A percentile compares a stretch with the other conserved stretches of the same genome.
Evolutionary conservation across 2,329 filamentous ascomycete species (phyloP).

Genomic region (Aquanectria penicillioides): DNA sequence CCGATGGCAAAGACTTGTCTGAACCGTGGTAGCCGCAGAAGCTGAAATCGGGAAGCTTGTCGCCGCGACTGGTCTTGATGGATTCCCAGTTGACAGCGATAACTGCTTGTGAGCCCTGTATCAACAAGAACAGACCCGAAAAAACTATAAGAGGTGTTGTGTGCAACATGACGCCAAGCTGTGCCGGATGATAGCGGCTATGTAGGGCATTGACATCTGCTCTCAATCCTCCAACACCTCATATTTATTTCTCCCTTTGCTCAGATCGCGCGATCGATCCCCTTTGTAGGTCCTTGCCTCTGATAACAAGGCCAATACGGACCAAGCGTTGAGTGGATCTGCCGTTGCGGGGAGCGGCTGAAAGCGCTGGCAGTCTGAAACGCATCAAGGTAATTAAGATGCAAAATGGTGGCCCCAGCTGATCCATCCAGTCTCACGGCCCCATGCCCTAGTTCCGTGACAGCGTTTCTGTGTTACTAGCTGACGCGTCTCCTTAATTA

Average conservation of each 20-base stretch:
- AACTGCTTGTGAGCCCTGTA: not conserved
- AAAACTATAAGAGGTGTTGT: not conserved
- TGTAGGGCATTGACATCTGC: not conserved
- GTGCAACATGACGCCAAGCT: not conserved
- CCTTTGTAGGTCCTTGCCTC: not conserved
- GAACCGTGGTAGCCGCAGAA: conserved; percentile 34
- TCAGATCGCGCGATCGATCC: not conserved
- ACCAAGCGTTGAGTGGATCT: not conserved
- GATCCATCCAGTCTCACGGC: not conserved
- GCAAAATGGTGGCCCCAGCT: conserved; percentile 1
- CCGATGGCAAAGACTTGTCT: conserved; percentile 19
- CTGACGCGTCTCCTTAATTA: not conserved
- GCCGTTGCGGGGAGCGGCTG: not conserved
- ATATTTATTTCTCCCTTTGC: not conserved
- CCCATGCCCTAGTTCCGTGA: not conserved
- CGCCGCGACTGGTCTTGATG: conserved; percentile 13
- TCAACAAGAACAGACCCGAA: not conserved
- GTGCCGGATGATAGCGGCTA: not conserved
- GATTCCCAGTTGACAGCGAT: not conserved
- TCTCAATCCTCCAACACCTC: not conserved
- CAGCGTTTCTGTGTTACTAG: not conserved
- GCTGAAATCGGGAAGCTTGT: conserved; percentile 35
- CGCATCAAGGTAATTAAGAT: not conserved
- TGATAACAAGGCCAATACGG: not conserved
- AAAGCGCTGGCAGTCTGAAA: not conserved